phyloP scores from a whole-genome alignment of 371 early-diverging fungal species.

The Nosema granulosis region DNA sequence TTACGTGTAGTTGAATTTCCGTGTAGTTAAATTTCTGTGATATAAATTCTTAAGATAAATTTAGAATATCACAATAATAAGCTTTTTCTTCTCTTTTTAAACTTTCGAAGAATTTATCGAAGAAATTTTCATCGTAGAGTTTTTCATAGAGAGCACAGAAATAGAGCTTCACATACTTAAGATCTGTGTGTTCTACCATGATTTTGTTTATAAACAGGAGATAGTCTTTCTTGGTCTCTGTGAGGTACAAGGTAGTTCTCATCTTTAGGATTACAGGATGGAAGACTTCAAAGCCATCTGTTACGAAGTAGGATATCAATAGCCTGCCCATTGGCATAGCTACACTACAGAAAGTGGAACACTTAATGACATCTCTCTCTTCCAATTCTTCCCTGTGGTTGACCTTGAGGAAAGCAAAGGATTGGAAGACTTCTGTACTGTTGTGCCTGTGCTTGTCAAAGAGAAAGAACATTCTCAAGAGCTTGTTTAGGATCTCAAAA shows the following conservation, averaged over 20 bases:
- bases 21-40: too few relatives aligned
- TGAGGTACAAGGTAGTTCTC: background rate
- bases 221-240: conserved; percentile 8
- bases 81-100: conserved; percentile 11
- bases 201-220: background rate
- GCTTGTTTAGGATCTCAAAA: conserved; percentile 17
- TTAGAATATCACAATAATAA: conserved; percentile 8
- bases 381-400: background rate
- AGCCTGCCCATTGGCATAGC: conserved; percentile 24
- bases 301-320: conserved; percentile 11
- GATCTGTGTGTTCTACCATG: background rate
- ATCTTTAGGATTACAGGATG: conserved; percentile 21
- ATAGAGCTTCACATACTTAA: conserved; percentile 19
- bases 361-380: conserved; percentile 10
- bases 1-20: too few relatives aligned
- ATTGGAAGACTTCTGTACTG: background rate
- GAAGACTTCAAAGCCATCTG: conserved; percentile 11
- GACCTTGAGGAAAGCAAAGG: background rate
- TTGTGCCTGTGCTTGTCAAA: conserved; percentile 18
- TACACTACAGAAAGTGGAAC: conserved; percentile 9
- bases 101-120: conserved; percentile 8
- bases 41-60: conserved; percentile 1
- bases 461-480: conserved; percentile 16
- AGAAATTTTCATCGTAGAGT: background rate
- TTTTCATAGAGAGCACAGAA: conserved; percentile 10